Evolutionary conservation across 352 stramenopile species (phyloP), one percentile per base, ranked within the genome.

Genomic region (Phytophthora vignae): DNA sequence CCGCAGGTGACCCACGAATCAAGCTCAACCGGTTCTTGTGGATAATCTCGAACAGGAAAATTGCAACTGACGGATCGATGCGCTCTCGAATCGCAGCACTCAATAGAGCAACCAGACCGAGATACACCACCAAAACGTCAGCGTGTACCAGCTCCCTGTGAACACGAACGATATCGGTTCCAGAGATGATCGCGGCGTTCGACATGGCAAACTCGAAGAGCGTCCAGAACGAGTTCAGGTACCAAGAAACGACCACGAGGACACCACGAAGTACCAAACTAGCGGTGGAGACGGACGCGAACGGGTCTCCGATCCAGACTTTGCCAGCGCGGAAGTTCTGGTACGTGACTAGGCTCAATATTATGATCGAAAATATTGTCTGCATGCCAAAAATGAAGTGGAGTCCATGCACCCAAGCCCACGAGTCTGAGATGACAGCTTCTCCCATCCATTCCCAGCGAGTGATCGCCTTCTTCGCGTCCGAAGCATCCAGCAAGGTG

Each of bases 191-290:
- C 10, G 70, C 57, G 11, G 59, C 49, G 5, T 60, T 65, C 1
- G 53, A 44, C 36, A 81, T 36, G 29, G 50, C 64, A 54, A 69
- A 81, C 50, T 78, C 69, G 7, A 55, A 65, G 9, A 83, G 11
- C 1, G 67, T 55, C 76, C 76, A 83, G 31, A 77, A 81, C 11
- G 40, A 58, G 36, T 76, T 60, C 0, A 77, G 15, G 25, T 59
- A 67, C 73, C 74, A 79, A 4, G 70, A 73, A 3, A 69, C 2
- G 0, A 79, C 49, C 8, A 81, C 55, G 8, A 77, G 7, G 9
- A 67, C 31, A 21, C 69, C 66, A 0, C 66, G 60, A 17, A 73
- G 5, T 11, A 73, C 49, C 0, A 79, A 49, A 11, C 48, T 77
- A n/a, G 55, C 48, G 1, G 52, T 69, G 1, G 66, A 81, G 9